Percentiles rank a stretch among this genome's conserved stretches.
Evolutionary conservation across 805 yeast species (phyloP).

Genomic region (Geotrichum ghanense): DNA sequence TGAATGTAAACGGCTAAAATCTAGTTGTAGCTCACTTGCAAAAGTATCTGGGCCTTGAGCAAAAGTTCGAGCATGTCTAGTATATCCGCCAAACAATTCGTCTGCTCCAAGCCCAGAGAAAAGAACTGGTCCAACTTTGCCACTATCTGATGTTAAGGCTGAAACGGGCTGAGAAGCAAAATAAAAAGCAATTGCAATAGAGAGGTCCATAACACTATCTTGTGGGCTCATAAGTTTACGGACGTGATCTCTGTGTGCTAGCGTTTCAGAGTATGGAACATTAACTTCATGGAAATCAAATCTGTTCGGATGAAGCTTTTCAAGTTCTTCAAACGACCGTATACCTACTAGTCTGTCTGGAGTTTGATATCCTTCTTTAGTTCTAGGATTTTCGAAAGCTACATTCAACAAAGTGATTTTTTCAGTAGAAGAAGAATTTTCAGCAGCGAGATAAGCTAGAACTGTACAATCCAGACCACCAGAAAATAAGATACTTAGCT

Average conservation of each 20-base stretch:
- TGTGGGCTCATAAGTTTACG: constrained; percentile 66
- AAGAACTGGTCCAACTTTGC: constrained; percentile 34
- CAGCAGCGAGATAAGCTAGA: constrained; percentile 36
- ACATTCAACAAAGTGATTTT: constrained; percentile 75
- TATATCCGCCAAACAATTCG: constrained; percentile 92
- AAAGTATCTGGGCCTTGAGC: constrained; percentile 33
- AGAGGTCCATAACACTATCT: constrained; percentile 86
- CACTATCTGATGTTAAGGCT: constrained; percentile 11
- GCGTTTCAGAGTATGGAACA: constrained; percentile 59
- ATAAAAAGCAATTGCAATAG: constrained; percentile 90
- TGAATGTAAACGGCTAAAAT: constrained; percentile 60
- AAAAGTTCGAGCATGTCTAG: constrained; percentile 47
- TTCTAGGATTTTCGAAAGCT: constrained; percentile 83
- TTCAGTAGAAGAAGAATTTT: not conserved
- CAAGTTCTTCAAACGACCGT: constrained; percentile 46
- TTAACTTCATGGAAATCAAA: constrained; percentile 54
- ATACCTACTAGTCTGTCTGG: constrained; percentile 77
- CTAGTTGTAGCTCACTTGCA: constrained; percentile 49
- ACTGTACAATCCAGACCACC: constrained; percentile 95
- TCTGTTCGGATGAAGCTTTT: constrained; percentile 29
- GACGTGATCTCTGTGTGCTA: constrained; percentile 40
- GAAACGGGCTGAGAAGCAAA: constrained; percentile 52
- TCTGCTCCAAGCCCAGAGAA: constrained; percentile 96
- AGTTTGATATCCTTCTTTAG: constrained; percentile 43
- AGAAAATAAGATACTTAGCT: constrained; percentile 62